Conservation (phyloP, 1,284 basidiomycete species). For the Leucoagaricus sp. region DNA sequence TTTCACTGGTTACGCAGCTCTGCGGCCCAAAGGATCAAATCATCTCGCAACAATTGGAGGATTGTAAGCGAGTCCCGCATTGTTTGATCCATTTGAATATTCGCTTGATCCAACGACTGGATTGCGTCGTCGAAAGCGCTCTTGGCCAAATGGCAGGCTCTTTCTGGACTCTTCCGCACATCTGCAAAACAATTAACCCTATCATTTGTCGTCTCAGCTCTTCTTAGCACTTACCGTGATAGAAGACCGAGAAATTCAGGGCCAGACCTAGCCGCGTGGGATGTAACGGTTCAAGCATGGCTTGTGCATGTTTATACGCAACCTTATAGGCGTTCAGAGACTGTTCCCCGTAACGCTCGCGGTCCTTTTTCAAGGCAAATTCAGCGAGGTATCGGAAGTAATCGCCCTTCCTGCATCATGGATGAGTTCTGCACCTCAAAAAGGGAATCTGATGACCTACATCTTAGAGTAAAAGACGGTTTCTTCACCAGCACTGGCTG, state of each 20-base stretch:
- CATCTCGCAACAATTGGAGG: conserved; percentile 63
- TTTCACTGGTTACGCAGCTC: conserved; percentile 40
- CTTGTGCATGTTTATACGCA: conserved; percentile 66
- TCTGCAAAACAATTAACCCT: conserved; percentile 35
- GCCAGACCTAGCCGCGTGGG: conserved; percentile 86
- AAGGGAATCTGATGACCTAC: conserved; percentile 35
- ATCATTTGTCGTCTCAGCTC: background rate
- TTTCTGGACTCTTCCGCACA: conserved; percentile 88
- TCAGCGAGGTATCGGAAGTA: conserved; percentile 73
- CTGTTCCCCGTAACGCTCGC: conserved; percentile 46
- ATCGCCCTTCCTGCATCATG: conserved; percentile 57
- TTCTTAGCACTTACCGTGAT: conserved; percentile 59
- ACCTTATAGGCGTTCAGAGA: conserved; percentile 66
- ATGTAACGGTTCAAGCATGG: conserved; percentile 59
- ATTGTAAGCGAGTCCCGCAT: conserved; percentile 68
- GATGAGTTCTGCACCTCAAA: conserved; percentile 8
- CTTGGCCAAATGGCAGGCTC: conserved; percentile 89
- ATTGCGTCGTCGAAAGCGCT: conserved; percentile 73
- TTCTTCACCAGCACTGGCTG: conserved; percentile 60
- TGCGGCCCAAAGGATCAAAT: conserved; percentile 63
- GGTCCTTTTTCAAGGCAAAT: conserved; percentile 52
- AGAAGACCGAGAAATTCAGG: conserved; percentile 96
- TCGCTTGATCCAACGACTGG: conserved; percentile 42
- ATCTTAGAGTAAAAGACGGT: conserved; percentile 72
- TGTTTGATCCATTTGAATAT: conserved; percentile 37